Evolutionary conservation across 345 rosid genomes (phyloP), one percentile per base, ranked within the genome.

Genomic region (Eucalyptus camaldulensis): DNA sequence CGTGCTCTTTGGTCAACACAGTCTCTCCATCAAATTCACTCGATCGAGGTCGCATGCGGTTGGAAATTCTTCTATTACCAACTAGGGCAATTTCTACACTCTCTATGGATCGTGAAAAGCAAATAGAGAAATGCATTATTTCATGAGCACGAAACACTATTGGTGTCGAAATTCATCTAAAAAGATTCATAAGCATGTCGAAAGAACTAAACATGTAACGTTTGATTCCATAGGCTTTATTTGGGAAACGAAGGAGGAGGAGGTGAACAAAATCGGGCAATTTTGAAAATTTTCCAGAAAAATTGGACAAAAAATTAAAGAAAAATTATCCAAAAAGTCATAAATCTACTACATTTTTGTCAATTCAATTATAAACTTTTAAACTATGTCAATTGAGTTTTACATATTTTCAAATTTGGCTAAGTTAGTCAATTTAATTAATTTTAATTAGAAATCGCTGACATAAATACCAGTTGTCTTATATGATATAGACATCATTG

Each of bases 401-500:
- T 56, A 56, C 4, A 56, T 56, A 56, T 56, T 56, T 56, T 56
- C 6, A 56, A 5, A 9, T 10, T 56, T 56, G 25, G 13, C 3
- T 56, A 56, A 56, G 12, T 25, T 3, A 56, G 62, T 56, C 13
- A 5, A 56, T 56, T 22, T 22, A 6, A 22, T 25, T 24, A 56
- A 56, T 24, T 24, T 24, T 56, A 24, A 10, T 24, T 56, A 10
- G 13, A 56, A 56, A 24, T 24, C 13, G 0, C 2, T 0, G 0
- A 56, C 27, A 10, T 56, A 8, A 1, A 56, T 24, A 2, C 0
- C 0, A 0, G 6, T 24, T 24, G 29, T 56, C 62, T 24, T 56
- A 10, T 24, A 1, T 9, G 12, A 56, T 7, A 8, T 2, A 3
- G 0, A 7, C 1, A 4, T 3, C 2, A 53, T 4, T 1, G 1